Conservation (phyloP, 331 rosid species). For the Acacia concinna region DNA sequence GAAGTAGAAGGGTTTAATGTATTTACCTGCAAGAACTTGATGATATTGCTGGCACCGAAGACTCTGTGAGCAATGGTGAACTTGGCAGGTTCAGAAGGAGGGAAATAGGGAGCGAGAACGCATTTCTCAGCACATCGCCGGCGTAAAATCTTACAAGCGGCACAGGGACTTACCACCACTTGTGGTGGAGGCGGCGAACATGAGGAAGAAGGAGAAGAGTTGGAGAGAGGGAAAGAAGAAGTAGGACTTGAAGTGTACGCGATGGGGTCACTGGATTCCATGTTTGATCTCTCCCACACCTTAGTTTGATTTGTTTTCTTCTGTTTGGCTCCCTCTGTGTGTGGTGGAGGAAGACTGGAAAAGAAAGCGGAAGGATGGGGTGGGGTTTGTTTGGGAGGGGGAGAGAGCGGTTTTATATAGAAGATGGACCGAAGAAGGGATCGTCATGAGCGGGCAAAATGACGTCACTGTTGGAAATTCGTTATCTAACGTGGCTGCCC, state of each 20-base stretch:
- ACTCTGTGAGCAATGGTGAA: constrained; percentile 89
- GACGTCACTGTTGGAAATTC: constrained; percentile 42
- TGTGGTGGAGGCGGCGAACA: constrained; percentile 28
- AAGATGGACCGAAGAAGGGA: not conserved
- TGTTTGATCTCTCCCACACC: constrained; percentile 2
- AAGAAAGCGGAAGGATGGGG: not conserved
- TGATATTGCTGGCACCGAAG: constrained; percentile 89
- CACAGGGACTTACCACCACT: constrained; percentile 70
- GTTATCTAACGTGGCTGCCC: constrained; percentile 42
- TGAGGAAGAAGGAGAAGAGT: constrained; percentile 31
- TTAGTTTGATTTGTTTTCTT: not conserved
- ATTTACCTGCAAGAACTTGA: constrained; percentile 78
- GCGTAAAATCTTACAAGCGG: constrained; percentile 83
- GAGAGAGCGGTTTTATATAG: constrained; percentile 39
- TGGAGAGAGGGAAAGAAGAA: constrained; percentile 26
- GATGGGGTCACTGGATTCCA: constrained; percentile 59
- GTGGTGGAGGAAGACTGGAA: not conserved
- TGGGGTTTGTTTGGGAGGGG: constrained; percentile 40
- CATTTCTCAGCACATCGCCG: constrained; percentile 79
- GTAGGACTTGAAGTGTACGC: constrained; percentile 40
- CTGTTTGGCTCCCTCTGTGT: not conserved
- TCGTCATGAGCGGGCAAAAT: constrained; percentile 30
- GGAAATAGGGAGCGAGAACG: constrained; percentile 81
- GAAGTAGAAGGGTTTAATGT: not conserved
- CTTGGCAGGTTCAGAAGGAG: constrained; percentile 82